Evolutionary conservation across 129 eudicot genomes (phyloP), one percentile per base, ranked within the genome.

Genomic region (Escallonia rubra): DNA sequence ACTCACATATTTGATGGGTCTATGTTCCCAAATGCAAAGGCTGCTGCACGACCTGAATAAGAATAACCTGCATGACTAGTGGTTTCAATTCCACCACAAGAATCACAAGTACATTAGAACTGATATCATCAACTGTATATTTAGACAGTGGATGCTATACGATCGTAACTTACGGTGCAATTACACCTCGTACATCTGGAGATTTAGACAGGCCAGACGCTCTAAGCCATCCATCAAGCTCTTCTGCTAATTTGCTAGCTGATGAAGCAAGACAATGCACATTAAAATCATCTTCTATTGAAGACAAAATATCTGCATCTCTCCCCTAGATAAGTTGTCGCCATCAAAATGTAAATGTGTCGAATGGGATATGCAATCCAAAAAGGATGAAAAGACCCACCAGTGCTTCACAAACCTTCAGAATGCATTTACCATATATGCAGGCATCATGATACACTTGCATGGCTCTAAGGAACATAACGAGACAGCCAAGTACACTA

Each of bases 31-130:
- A 92, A 92, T 68, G 98, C 98, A 84, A 71, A 92, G 64, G 98
- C 98, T 43, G 98, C 98, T 65, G 98, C 98, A 70, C 90, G 95
- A 39, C 98, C 98, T 41, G 98, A 92, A 84, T 92, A 92, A 14
- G 98, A 92, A 72, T 92, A 92, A 71, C 98, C 98, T 78, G 98
- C 98, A 89, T 92, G 98, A 75, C 98, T 92, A 71, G 76, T 70
- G 78, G 78, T 58, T 65, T 51, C 59, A 71, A 73, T 55, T 70
- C 73, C 83, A 81, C 71, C 67, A 74, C 60, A 68, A 54, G 5
- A 15, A 49, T 43, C 44, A 65, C 10, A 56, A 56, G 48, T 55
- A 44, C 41, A 74, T 54, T 51, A 74, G 68, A 63, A 61, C 49
- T 10, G 15, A 9, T 41, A 47, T 4, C 12, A 45, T 41, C 23